Conservation (phyloP, 2,329 filamentous ascomycete genomes). For the Cercospora berteroae region DNA sequence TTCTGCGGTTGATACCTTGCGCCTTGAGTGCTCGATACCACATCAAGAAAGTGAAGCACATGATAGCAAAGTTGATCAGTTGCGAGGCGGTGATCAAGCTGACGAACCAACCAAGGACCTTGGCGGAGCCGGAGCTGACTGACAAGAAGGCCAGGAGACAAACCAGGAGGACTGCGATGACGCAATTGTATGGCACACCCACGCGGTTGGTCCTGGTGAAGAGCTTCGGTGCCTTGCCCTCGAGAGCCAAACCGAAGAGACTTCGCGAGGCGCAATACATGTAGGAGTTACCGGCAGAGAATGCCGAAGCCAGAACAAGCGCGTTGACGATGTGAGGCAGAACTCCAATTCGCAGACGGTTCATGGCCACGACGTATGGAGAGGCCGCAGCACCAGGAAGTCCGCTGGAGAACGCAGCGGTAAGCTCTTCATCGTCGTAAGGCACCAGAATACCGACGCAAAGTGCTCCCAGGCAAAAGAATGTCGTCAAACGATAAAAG, state of each 20-base stretch:
- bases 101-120: conserved; percentile 70
- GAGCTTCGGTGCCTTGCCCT: conserved; percentile 53
- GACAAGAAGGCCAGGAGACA: conserved; percentile 71
- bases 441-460: conserved; percentile 70
- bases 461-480: conserved; percentile 73
- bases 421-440: conserved; percentile 64
- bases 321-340: conserved; percentile 72
- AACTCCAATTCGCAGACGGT: conserved; percentile 60
- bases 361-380: conserved; percentile 67
- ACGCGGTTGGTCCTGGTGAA: conserved; percentile 59
- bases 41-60: conserved; percentile 67
- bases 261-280: conserved; percentile 66
- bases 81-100: conserved; percentile 70
- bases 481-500: conserved; percentile 72
- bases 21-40: conserved; percentile 67
- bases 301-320: conserved; percentile 59
- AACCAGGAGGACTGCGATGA: conserved; percentile 63
- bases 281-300: conserved; percentile 67
- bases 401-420: conserved; percentile 49
- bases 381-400: conserved; percentile 60
- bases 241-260: conserved; percentile 65
- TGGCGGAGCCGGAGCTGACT: conserved; percentile 62
- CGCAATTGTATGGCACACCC: conserved; percentile 75
- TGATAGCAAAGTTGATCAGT: conserved; percentile 67
- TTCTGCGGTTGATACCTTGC: conserved; percentile 65